These are phyloP conservation scores for Fraxinus latifolia DNA, from an alignment of 305 asterid species.

Conservation along the genomic window DNA sequence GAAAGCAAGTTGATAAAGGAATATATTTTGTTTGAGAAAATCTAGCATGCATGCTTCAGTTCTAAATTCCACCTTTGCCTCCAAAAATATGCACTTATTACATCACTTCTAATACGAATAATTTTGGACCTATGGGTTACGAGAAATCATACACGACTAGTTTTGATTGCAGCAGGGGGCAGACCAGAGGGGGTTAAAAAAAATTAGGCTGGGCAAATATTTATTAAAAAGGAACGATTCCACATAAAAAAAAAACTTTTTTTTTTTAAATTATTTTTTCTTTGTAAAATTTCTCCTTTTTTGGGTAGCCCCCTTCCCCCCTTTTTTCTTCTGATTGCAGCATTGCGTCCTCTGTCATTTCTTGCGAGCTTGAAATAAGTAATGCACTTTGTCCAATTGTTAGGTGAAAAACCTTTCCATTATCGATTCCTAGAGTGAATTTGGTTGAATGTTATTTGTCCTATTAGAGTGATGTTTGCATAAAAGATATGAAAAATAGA, in stretches of 20 bases:
- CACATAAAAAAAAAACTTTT: not conserved
- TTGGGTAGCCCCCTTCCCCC: not conserved
- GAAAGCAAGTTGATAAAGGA: not conserved
- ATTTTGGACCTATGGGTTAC: not conserved
- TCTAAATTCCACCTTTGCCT: not conserved
- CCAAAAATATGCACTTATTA: not conserved
- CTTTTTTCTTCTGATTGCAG: not conserved
- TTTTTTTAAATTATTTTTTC: no score
- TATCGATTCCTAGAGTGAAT: not conserved
- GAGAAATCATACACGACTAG: not conserved
- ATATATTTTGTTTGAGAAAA: not conserved
- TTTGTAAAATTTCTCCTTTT: not conserved
- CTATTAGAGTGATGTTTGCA: not conserved
- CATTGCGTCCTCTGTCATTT: not conserved
- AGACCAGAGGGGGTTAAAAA: not conserved
- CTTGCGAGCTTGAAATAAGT: not conserved
- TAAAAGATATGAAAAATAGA: not conserved
- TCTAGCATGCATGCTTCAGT: not conserved
- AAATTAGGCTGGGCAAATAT: not conserved
- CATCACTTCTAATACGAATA: not conserved
- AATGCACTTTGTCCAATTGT: not conserved
- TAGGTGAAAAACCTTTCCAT: not conserved
- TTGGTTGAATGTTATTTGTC: not conserved
- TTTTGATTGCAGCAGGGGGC: not conserved
- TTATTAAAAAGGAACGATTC: not conserved